These are phyloP conservation scores for Epichloe gansuensis DNA, from an alignment of 2,329 filamentous ascomycete genomes.

Conservation along the genomic window DNA sequence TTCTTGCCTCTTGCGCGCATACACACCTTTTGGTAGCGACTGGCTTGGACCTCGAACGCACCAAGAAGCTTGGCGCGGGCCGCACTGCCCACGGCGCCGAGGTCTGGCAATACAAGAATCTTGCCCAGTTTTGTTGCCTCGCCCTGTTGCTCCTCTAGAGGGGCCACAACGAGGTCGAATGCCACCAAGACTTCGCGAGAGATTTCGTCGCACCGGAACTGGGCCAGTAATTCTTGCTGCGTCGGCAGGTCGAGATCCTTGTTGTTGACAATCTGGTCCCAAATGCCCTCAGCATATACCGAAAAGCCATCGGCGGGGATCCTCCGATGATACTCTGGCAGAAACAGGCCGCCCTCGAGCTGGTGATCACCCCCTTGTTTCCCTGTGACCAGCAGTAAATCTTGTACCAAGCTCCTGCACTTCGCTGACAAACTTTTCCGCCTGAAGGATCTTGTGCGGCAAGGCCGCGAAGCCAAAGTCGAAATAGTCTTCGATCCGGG, in stretches of 20 bases:
- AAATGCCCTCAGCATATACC: constrained; percentile 83
- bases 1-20: constrained; percentile 71
- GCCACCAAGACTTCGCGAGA: constrained; percentile 71
- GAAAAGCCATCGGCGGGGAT: constrained; percentile 98
- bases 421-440: constrained; percentile 76
- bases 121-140: constrained; percentile 63
- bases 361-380: constrained; percentile 59
- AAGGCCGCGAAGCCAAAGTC: constrained; percentile 95
- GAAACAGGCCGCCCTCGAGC: constrained; percentile 67
- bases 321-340: constrained; percentile 87
- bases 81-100: constrained; percentile 61
- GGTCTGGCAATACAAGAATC: constrained; percentile 56
- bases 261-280: constrained; percentile 98
- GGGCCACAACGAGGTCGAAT: constrained; percentile 72
- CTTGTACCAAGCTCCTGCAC: constrained; percentile 68
- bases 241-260: constrained; percentile 95
- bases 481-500: constrained; percentile 92
- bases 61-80: constrained; percentile 64
- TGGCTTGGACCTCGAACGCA: constrained; percentile 82
- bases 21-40: constrained; percentile 96
- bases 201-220: constrained; percentile 97
- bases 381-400: constrained; percentile 72
- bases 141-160: constrained; percentile 76
- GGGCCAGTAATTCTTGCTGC: constrained; percentile 89
- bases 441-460: constrained; percentile 93